phyloP scores from a whole-genome alignment of 1,284 basidiomycete genomes.

The Fomitopsis betulina region DNA sequence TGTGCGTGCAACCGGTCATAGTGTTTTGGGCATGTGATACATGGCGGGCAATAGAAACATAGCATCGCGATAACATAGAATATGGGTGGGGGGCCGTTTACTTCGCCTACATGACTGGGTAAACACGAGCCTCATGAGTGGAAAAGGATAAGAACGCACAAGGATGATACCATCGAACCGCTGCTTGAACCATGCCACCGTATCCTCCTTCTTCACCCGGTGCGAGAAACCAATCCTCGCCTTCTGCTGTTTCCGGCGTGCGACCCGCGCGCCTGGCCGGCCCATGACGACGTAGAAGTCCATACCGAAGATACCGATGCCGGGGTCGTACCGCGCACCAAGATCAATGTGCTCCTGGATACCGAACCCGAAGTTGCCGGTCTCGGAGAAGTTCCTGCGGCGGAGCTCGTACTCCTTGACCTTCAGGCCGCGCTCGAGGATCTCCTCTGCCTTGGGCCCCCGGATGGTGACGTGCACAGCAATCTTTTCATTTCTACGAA shows the following conservation, averaged over 20 bases:
- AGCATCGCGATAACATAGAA: slow-evolving; percentile 21
- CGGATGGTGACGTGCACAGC: slow-evolving; percentile 99
- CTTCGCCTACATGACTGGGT: slow-evolving; percentile 15
- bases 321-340: slow-evolving; percentile 96
- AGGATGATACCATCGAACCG: slow-evolving; percentile 96
- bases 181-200: slow-evolving; percentile 98
- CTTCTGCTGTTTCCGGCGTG: slow-evolving; percentile 89
- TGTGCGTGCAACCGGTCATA: neutral
- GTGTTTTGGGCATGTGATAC: slow-evolving; percentile 21
- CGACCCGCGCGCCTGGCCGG: slow-evolving; percentile 90
- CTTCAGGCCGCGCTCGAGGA: slow-evolving; percentile 97
- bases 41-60: slow-evolving; percentile 29
- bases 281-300: slow-evolving; percentile 99
- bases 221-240: slow-evolving; percentile 86
- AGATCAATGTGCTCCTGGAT: slow-evolving; percentile 99
- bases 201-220: slow-evolving; percentile 89
- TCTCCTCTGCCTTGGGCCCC: slow-evolving; percentile 99
- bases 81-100: slow-evolving; percentile 18
- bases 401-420: slow-evolving; percentile 99
- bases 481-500: slow-evolving; percentile 99
- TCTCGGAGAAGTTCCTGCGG: slow-evolving; percentile 94
- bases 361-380: slow-evolving; percentile 98
- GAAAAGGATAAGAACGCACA: slow-evolving; percentile 40
- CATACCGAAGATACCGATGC: slow-evolving; percentile 98
- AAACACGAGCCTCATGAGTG: neutral